Evolutionary conservation across 768 basidiomycete genomes (phyloP), one percentile per base, ranked within the genome.

Genomic region (Suillus hirtellus): DNA sequence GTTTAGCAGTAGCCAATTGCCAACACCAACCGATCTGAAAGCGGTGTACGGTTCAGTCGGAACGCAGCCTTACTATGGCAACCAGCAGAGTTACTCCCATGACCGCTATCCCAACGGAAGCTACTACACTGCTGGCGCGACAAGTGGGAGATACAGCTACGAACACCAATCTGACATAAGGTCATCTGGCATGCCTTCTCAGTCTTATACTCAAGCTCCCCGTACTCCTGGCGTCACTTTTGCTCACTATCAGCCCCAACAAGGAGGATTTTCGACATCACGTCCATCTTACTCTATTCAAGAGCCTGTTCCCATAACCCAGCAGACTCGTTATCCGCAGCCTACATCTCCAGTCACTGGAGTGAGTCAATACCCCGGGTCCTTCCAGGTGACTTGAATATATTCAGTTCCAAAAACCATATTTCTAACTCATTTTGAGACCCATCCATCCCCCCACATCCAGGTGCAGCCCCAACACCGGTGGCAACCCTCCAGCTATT

Each of bases 181-280:
- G 53, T 59, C 67, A 37, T 43, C 69, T 58, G 62, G 27, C 10
- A 38, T 53, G 40, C 27, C 73, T 59, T 64, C 63, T 35, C 60
- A 63, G 21, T 53, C 69, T n/a, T 65, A 65, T 27, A 27, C 63
- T 49, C 49, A 73, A 47, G 68, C 70, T 31, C 50, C 69, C 7
- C 72, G 66, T 40, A 50, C 73, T 9, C 17, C 70, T 46, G 54
- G 70, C 15, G 71, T 78, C 58, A 77, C 76, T 11, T 77, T 77
- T 64, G 75, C 76, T 35, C 76, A 77, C 53, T 77, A 77, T 67
- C 77, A 77, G 24, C 76, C 76, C 12, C 73, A 76, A 44, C 77
- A 73, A 64, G 75, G 75, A 19, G 77, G 73, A 10, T 77, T 77
- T 44, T 72, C 76, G 12, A 75, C 75, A 35, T 69, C 75, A 58